phyloP scores from a whole-genome alignment of 306 rosid species.

The Sicyos baderoa region DNA sequence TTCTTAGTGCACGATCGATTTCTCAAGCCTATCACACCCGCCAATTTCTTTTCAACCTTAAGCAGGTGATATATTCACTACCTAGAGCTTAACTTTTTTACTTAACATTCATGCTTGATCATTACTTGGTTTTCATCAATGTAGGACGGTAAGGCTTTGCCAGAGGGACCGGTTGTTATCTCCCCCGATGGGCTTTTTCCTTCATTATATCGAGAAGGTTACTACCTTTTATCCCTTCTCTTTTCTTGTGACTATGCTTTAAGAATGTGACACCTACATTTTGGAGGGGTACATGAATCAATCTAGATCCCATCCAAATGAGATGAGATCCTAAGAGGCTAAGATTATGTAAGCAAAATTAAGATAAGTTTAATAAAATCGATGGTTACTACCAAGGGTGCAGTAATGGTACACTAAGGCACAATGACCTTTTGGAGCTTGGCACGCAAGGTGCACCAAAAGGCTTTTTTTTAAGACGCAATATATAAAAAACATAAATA shows the following conservation, averaged over 20 bases:
- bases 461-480: too few species aligned
- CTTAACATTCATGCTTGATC: constrained; percentile 8
- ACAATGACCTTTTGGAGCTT: too few species aligned
- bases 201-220: constrained; percentile 94
- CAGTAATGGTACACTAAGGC: too few species aligned
- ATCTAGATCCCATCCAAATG: too few species aligned
- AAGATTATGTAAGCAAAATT: too few species aligned
- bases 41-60: constrained; percentile 80
- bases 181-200: constrained; percentile 97
- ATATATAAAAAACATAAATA: too few species aligned
- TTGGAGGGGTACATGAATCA: too few species aligned
- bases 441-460: too few species aligned
- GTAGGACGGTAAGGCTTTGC: constrained; percentile 87
- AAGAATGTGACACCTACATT: neutral
- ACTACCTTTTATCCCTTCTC: constrained; percentile 7
- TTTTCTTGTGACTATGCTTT: neutral
- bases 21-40: constrained; percentile 83
- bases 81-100: constrained; percentile 24
- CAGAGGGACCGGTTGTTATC: constrained; percentile 93
- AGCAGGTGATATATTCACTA: constrained; percentile 52
- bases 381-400: too few species aligned
- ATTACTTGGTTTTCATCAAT: constrained; percentile 20
- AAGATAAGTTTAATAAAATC: too few species aligned
- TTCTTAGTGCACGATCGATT: constrained; percentile 95
- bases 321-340: too few species aligned